Conservation (phyloP, 352 stramenopile species). For the Globisporangium alternatum region DNA sequence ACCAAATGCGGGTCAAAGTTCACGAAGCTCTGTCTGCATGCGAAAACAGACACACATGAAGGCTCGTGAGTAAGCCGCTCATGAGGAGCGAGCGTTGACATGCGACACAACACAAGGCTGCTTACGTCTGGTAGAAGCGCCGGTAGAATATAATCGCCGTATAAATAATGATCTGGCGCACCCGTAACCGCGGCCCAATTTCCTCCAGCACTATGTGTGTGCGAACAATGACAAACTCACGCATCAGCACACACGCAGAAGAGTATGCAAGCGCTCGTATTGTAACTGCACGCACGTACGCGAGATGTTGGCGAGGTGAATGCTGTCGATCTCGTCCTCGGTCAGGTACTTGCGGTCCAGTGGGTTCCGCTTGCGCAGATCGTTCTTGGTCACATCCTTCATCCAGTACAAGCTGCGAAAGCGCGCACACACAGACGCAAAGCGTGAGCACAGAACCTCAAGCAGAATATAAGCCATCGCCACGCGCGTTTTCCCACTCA, state of each 20-base stretch:
- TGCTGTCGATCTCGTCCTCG: constrained; percentile 86
- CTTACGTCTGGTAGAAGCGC: constrained; percentile 87
- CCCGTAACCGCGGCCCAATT: constrained; percentile 71
- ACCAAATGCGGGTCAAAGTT: constrained; percentile 89
- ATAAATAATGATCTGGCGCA: constrained; percentile 91
- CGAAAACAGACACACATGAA: neutral
- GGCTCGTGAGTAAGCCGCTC: neutral
- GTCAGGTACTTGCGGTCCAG: constrained; percentile 73
- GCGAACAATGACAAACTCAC: neutral
- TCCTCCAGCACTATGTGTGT: constrained; percentile 71
- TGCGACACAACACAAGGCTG: neutral
- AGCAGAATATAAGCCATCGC: neutral
- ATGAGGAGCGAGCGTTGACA: neutral
- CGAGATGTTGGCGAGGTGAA: constrained; percentile 86
- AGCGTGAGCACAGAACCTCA: neutral
- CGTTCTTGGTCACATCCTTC: constrained; percentile 76
- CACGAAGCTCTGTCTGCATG: constrained; percentile 82
- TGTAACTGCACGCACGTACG: constrained; percentile 29
- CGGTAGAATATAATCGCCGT: constrained; percentile 89
- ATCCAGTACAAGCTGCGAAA: constrained; percentile 81
- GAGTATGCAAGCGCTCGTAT: neutral
- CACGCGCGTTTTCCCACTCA: constrained; percentile 26
- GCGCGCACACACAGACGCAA: neutral
- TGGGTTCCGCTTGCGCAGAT: constrained; percentile 76
- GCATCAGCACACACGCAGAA: neutral